phyloP scores from a whole-genome alignment of 495 filamentous ascomycete species.

The Neurospora sp. region DNA sequence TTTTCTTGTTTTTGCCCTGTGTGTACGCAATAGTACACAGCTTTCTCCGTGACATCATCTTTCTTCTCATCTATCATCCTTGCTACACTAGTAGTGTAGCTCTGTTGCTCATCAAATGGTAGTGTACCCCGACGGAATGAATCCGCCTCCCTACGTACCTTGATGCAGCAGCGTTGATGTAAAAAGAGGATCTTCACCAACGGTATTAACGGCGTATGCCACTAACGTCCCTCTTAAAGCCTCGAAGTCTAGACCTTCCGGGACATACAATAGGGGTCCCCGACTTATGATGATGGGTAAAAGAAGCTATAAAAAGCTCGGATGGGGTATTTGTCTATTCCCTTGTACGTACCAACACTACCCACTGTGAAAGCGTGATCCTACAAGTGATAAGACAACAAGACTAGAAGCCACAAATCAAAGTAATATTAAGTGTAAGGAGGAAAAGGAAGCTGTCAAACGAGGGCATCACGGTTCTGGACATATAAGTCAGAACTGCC shows the following conservation, averaged over 20 bases:
- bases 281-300: neutral
- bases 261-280: neutral
- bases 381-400: too few species aligned
- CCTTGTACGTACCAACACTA: neutral
- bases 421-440: too few species aligned
- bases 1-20: neutral
- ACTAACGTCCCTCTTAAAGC: neutral
- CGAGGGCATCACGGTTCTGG: too few species aligned
- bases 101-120: neutral
- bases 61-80: neutral
- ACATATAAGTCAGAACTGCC: too few species aligned
- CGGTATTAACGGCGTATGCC: neutral
- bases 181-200: neutral
- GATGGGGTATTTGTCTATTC: neutral
- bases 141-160: neutral
- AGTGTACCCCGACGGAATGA: neutral
- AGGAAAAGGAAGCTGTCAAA: too few species aligned
- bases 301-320: neutral
- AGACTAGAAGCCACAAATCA: too few species aligned
- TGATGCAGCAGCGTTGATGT: neutral
- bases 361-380: too few species aligned
- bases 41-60: neutral
- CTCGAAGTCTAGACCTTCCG: neutral
- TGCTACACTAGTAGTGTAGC: neutral
- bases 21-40: neutral